Evolutionary conservation across 305 asterid genomes (phyloP), one percentile per base, ranked within the genome.

Genomic region (Fraxinus floribunda): DNA sequence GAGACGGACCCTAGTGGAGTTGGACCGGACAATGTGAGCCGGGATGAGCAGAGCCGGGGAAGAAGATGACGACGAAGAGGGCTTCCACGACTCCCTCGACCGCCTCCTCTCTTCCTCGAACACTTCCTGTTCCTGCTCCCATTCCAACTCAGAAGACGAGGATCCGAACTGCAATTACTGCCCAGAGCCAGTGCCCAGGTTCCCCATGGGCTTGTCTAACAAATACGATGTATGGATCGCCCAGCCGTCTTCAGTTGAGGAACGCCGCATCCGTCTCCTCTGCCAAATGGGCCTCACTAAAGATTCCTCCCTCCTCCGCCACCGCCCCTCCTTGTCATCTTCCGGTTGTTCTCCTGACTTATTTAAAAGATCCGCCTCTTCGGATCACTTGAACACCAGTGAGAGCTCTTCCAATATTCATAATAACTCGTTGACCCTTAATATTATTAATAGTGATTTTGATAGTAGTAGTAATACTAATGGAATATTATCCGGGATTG

Each of bases 161-260:
- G 90, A 86, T 83, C 89, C 83, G 32, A 85, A 85, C 88, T 83
- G 88, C 2, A 79, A 78, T 57, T 87, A 79, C 44, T 78, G 46
- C 78, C 75, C 90, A 57, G 90, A 78, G 75, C 35, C 89, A 35
- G 79, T 85, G 5, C 93, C 94, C 55, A 87, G 84, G 62, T 93
- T 92, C 87, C 98, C 98, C 3, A 74, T 34, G 82, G 91, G 90
- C 0, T 90, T 90, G 52, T 86, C 90, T 3, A 80, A 82, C 1
- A 88, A 87, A 88, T 97, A 94, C 86, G 98, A 94, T 83, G 88
- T 97, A 39, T 97, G 99, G 99, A 90, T 92, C 88, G 90, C 97
- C 75, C 93, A 87, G 78, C 98, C 98, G 7, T 90, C 91, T 76
- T 95, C 99, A 79, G 95, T 97, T 83, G 89, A 91, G 76, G 95